Base-by-base conservation (phyloP, 2,329 filamentous ascomycete species). In the Sporothrix mexicana region DNA sequence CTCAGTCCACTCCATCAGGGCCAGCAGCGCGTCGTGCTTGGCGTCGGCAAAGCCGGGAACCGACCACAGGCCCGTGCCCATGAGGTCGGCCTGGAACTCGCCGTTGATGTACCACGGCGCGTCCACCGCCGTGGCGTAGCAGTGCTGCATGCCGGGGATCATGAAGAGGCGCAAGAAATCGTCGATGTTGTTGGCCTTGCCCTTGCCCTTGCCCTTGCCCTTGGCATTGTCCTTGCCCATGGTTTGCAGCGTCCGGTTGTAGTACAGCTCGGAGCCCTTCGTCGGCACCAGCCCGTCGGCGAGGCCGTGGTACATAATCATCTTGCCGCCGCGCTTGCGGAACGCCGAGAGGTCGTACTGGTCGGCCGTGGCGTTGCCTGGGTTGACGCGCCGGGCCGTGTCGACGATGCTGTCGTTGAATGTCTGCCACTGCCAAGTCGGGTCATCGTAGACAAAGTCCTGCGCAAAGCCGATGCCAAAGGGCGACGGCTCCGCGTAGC, bases 131-230 rank as follows among this genome's bases (percentile, higher is more conserved):
- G 80, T 79, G 72, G 74, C 51, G 23, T 75, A 72, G 75, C 87
- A 88, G 77, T 88, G 87, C 12, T 79, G 79, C 84, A 88, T 86
- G 0, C 87, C 87, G 0, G 86, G 86, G n/a, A 89, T 82, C 23
- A 80, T 80, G 76, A 88, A 88, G 76, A 85, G 84, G 0, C 81
- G 79, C 78, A 86, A 90, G 77, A 86, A 86, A 0, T 84, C 84
- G 15, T 85, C 83, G 55, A 66, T n/a, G 61, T 23, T 0, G 17
- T 23, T 55, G 15, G 51, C 45, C 45, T 47, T 47, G 10, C 7
- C 47, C 47, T 49, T 49, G 47, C 45, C 45, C 3, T 49, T 10
- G 3, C 45, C 45, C 10, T 3, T 1, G 45, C 12, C 45, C 3
- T 15, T 49, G 45, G 3, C 45, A 10, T 9, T 59, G 20, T 10